Base-by-base conservation (phyloP, 345 rosid species). In the Brassica incana region DNA sequence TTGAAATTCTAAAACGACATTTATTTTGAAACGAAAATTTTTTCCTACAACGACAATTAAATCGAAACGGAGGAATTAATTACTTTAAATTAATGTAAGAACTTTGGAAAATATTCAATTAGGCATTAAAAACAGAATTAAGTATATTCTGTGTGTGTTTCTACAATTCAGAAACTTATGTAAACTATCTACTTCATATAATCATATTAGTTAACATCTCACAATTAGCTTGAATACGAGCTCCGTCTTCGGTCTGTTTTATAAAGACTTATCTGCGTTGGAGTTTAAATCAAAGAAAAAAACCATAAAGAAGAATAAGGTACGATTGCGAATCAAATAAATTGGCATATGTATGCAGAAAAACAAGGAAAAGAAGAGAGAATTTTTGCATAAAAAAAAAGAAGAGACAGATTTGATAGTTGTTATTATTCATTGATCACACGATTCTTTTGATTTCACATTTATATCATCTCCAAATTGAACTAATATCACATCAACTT, bases 391-490 rank as follows among this genome's bases (percentile, higher is more conserved):
- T 0, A 23, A 23, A 23, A 23, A 23, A 59, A 78, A 80, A 70
- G 54, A 80, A 29, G 79, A 80, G 79, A 75, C 83, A 75, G 67
- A 75, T 70, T 80, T 69, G 83, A 80, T 75, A 38, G 79, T 75
- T 69, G 67, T 54, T 80, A 79, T 74, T 80, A 64, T 80, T 80
- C 75, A 80, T 54, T 63, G 66, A 74, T 69, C 79, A 80, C 79
- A 70, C 72, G 43, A 65, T 69, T 35, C 70, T 59, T 59, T 40
- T 65, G 0, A 12, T 72, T 60, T 16, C 3, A 48, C 33, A 78
- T 30, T 8, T 43, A 40, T 67, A 73, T 52, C 25, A 54, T 63
- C 29, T 69, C 40, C 58, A 63, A 8, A 16, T 65, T 23, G 64
- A 74, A 59, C 66, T 12, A 72, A 80, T 54, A 38, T 70, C 75